These are phyloP conservation scores for Paraleonurus japonicus DNA, from an alignment of 257 asterid genomes.

Conservation along the genomic window DNA sequence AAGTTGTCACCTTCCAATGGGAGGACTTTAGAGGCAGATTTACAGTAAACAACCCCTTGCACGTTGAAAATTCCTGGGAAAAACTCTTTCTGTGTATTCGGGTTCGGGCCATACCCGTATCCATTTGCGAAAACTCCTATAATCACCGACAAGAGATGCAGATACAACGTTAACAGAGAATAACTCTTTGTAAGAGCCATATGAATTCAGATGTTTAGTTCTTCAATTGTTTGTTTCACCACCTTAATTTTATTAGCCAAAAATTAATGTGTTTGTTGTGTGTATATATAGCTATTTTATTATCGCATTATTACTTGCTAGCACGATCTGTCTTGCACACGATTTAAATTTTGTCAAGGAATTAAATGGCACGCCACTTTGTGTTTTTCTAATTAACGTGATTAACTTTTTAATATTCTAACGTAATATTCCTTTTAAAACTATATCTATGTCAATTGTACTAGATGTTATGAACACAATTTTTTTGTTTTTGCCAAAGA, in stretches of 20 bases:
- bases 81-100: slow-evolving; percentile 3
- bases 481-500: too few species aligned
- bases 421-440: too few species aligned
- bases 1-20: slow-evolving; percentile 52
- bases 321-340: slow-evolving; percentile 19
- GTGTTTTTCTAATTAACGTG: neutral
- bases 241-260: slow-evolving; percentile 3
- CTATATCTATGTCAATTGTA: too few species aligned
- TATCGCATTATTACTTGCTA: neutral
- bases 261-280: neutral
- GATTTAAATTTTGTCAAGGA: neutral
- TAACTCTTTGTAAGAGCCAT: slow-evolving; percentile 20
- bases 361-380: neutral
- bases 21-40: slow-evolving; percentile 37
- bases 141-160: slow-evolving; percentile 22
- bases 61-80: slow-evolving; percentile 38
- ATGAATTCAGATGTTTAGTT: neutral
- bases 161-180: neutral
- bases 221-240: neutral
- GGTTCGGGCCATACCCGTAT: slow-evolving; percentile 31
- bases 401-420: neutral
- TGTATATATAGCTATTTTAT: neutral
- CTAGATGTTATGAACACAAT: too few species aligned
- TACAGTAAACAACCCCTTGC: slow-evolving; percentile 53
- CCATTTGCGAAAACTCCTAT: slow-evolving; percentile 31